phyloP scores from a whole-genome alignment of 495 filamentous ascomycete genomes.

The Podospora pseudoanserina region DNA sequence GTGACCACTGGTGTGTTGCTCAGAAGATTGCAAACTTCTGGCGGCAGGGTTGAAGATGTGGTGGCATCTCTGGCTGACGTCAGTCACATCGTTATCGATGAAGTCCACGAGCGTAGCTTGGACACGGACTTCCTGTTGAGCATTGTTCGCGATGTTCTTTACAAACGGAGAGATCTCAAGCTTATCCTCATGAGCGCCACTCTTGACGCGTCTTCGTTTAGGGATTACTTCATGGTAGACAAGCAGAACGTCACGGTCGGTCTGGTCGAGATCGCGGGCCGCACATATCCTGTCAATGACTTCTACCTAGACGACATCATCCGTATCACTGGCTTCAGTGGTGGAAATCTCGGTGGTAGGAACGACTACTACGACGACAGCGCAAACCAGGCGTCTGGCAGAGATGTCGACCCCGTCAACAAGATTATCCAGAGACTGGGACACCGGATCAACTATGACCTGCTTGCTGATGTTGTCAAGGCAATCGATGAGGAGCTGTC shows the following conservation, averaged over 20 bases:
- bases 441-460: slow-evolving; percentile 86
- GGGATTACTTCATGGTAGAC: slow-evolving; percentile 71
- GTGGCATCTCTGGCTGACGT: slow-evolving; percentile 79
- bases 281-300: slow-evolving; percentile 87
- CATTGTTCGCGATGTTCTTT: slow-evolving; percentile 79
- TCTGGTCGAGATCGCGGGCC: slow-evolving; percentile 77
- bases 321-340: slow-evolving; percentile 67
- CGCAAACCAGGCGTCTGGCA: slow-evolving; percentile 36
- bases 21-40: slow-evolving; percentile 80
- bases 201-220: slow-evolving; percentile 84
- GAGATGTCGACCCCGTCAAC: slow-evolving; percentile 49
- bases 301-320: slow-evolving; percentile 89
- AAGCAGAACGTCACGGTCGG: slow-evolving; percentile 57
- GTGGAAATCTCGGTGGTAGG: slow-evolving; percentile 26
- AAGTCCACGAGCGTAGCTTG: slow-evolving; percentile 93
- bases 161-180: slow-evolving; percentile 73
- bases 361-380: slow-evolving; percentile 35
- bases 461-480: slow-evolving; percentile 73
- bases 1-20: slow-evolving; percentile 97
- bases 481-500: slow-evolving; percentile 72
- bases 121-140: slow-evolving; percentile 94
- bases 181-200: slow-evolving; percentile 98
- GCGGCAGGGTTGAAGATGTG: slow-evolving; percentile 70
- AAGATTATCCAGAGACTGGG: slow-evolving; percentile 70
- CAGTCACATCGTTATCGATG: slow-evolving; percentile 93